Conservation (phyloP, 345 rosid species). For the Rhodamnia rubescens region DNA sequence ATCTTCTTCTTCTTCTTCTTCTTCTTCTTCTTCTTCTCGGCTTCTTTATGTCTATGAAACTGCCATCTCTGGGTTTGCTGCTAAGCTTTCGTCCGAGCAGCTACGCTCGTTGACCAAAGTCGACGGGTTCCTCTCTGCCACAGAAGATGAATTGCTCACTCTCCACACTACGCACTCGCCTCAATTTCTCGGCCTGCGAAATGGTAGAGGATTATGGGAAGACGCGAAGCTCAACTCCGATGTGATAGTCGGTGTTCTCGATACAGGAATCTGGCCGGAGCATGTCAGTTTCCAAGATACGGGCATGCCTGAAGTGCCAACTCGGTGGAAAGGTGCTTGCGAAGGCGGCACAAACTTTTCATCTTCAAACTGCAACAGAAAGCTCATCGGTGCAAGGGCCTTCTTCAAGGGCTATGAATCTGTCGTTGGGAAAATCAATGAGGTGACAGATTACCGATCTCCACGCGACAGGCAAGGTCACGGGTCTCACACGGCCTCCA, state of each 20-base stretch:
- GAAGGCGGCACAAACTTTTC: slow-evolving; percentile 58
- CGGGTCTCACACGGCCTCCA: slow-evolving; percentile 84
- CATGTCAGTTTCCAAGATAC: slow-evolving; percentile 56
- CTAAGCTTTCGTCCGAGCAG: slow-evolving; percentile 40
- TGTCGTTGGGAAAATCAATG: slow-evolving; percentile 29
- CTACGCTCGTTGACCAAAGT: slow-evolving; percentile 30
- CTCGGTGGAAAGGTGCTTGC: slow-evolving; percentile 67
- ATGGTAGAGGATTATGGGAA: slow-evolving; percentile 47
- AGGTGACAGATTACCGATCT: slow-evolving; percentile 45
- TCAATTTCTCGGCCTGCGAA: slow-evolving; percentile 51
- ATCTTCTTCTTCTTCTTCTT: slow-evolving; percentile 10
- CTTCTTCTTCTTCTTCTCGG: slow-evolving; percentile 18
- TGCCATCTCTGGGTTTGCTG: slow-evolving; percentile 59
- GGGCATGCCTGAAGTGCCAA: slow-evolving; percentile 43
- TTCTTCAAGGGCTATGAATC: slow-evolving; percentile 56
- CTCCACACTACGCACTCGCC: slow-evolving; percentile 63
- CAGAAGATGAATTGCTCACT: slow-evolving; percentile 41
- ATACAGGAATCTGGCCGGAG: slow-evolving; percentile 78
- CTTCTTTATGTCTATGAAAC: slow-evolving; percentile 47
- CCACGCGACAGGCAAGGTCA: slow-evolving; percentile 69
- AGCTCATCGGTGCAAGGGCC: slow-evolving; percentile 64
- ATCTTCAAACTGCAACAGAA: slow-evolving; percentile 45
- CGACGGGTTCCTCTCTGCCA: slow-evolving; percentile 45
- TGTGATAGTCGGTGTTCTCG: slow-evolving; percentile 55
- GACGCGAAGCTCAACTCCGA: slow-evolving; percentile 28